Percentiles rank a stretch among this genome's conserved stretches.
These are phyloP conservation scores for Biscogniauxia mediterranea DNA, from an alignment of 2,329 filamentous ascomycete genomes.

Conservation along the genomic window DNA sequence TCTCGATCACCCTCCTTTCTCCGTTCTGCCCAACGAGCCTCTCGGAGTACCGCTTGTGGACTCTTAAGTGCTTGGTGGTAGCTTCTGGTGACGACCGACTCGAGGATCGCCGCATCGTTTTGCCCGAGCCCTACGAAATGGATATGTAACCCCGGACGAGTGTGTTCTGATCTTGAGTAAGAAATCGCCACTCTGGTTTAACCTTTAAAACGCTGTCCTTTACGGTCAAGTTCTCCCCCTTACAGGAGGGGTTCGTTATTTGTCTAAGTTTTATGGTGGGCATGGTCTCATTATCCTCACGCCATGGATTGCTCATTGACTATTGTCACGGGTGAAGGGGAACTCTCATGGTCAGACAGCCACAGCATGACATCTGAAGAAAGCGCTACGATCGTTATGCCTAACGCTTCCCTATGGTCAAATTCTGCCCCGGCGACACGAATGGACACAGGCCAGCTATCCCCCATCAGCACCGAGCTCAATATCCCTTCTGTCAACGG, in stretches of 20 bases:
- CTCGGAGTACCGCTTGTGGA: constrained; percentile 18
- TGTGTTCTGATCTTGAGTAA: constrained; percentile 24
- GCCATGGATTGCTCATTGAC: constrained; percentile 47
- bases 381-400: constrained; percentile 33
- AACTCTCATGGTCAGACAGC: constrained; percentile 45
- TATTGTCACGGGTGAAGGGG: constrained; percentile 41
- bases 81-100: constrained; percentile 18
- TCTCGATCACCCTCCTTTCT: constrained; percentile 22
- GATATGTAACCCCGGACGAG: constrained; percentile 17
- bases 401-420: constrained; percentile 39
- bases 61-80: constrained; percentile 13
- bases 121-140: constrained; percentile 22
- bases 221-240: background rate
- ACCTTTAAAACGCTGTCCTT: constrained; percentile 7
- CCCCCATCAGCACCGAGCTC: constrained; percentile 52
- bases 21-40: constrained; percentile 12
- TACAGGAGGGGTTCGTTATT: constrained; percentile 7
- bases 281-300: constrained; percentile 43
- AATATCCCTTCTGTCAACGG: constrained; percentile 36
- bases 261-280: constrained; percentile 17
- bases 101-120: constrained; percentile 21
- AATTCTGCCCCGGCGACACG: constrained; percentile 30
- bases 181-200: constrained; percentile 24
- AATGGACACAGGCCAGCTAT: constrained; percentile 48
- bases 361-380: constrained; percentile 47